Percentiles rank a stretch among this genome's conserved stretches.
phyloP scores from a whole-genome alignment of 805 yeast species.

The Komagataella populi region DNA sequence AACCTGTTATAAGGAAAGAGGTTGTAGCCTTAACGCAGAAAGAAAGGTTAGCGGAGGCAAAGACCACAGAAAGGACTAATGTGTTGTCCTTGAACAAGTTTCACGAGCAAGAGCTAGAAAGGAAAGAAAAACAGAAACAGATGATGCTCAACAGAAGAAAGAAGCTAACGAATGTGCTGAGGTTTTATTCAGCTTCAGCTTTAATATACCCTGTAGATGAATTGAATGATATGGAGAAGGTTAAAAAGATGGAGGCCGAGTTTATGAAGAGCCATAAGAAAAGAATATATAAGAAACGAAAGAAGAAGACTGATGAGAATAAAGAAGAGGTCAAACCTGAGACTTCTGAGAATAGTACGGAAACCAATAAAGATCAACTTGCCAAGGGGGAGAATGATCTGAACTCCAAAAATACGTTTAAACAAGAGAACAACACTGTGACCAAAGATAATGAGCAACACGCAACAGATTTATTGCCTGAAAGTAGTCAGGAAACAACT shows the following conservation, averaged over 20 bases:
- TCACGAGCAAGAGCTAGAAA: conserved; percentile 72
- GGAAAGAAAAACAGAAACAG: conserved; percentile 67
- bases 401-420: background rate
- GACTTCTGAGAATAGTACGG: conserved; percentile 2
- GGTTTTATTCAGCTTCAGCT: conserved; percentile 33
- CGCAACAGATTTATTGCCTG: conserved; percentile 2
- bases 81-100: conserved; percentile 60
- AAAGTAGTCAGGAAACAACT: background rate
- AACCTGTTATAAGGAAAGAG: conserved; percentile 17
- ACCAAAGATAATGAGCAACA: conserved; percentile 1
- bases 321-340: conserved; percentile 2
- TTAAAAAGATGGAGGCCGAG: conserved; percentile 7
- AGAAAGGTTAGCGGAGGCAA: conserved; percentile 69
- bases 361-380: background rate
- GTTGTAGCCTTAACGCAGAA: conserved; percentile 46
- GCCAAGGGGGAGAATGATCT: background rate
- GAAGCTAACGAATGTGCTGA: conserved; percentile 44
- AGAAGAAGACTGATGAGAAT: conserved; percentile 21
- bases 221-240: conserved; percentile 29
- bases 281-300: conserved; percentile 23
- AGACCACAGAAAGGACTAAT: conserved; percentile 73
- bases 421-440: conserved; percentile 1
- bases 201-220: conserved; percentile 55
- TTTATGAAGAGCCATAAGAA: conserved; percentile 1
- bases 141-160: conserved; percentile 52